Conservation (phyloP, 192 early-diverging fungal genomes). For the Haplosporangium gracile region DNA sequence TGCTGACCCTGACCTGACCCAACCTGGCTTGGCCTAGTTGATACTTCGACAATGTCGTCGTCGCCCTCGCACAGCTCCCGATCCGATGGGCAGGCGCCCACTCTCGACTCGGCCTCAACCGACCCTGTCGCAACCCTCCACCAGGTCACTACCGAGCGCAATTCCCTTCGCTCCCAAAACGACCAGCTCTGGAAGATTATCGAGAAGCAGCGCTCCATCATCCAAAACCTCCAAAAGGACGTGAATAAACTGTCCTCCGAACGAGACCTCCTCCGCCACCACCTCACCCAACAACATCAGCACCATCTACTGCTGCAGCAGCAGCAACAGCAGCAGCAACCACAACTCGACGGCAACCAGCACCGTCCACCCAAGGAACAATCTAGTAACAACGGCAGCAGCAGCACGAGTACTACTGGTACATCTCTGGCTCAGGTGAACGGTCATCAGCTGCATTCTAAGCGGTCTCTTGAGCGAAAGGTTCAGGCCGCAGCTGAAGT, state of each 20-base stretch:
- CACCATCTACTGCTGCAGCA: not conserved
- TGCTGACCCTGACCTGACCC: not conserved
- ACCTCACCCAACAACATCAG: slow-evolving; percentile 30
- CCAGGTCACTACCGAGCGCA: slow-evolving; percentile 70
- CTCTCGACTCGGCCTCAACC: slow-evolving; percentile 3
- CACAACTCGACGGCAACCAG: not conserved
- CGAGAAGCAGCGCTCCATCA: slow-evolving; percentile 89
- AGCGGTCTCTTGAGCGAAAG: slow-evolving; percentile 22
- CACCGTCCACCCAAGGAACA: not conserved
- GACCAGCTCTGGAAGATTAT: slow-evolving; percentile 93
- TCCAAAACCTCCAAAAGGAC: slow-evolving; percentile 87
- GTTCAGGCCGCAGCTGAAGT: slow-evolving; percentile 13
- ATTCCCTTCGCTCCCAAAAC: slow-evolving; percentile 83
- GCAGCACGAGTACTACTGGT: slow-evolving; percentile 2
- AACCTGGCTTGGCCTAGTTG: not conserved
- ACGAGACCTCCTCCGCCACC: slow-evolving; percentile 55
- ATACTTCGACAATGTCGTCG: slow-evolving; percentile 25
- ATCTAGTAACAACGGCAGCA: not conserved
- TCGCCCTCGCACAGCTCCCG: slow-evolving; percentile 43
- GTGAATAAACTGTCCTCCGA: slow-evolving; percentile 57
- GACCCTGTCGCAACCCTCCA: slow-evolving; percentile 29
- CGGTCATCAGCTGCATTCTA: slow-evolving; percentile 34
- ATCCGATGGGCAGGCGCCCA: slow-evolving; percentile 30
- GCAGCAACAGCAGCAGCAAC: slow-evolving; percentile 5
- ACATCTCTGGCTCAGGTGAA: slow-evolving; percentile 9